A percentile compares a stretch with the other conserved stretches of the same genome.
phyloP scores from a whole-genome alignment of 2,329 filamentous ascomycete genomes.

The Emergomyces africanus region DNA sequence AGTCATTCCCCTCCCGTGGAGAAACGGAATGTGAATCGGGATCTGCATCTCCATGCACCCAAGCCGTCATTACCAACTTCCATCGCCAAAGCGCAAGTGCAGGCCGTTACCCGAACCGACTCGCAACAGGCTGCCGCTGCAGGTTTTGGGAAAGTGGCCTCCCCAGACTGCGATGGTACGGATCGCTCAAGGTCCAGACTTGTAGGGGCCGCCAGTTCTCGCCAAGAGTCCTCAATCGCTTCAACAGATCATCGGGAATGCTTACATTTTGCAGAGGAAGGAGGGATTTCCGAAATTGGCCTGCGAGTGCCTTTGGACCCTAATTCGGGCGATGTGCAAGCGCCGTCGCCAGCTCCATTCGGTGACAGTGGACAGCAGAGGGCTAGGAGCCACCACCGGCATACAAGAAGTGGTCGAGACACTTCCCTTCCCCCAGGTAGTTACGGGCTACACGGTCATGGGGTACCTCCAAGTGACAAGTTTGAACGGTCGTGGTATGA shows the following conservation, averaged over 20 bases:
- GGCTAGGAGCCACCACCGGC: slow-evolving; percentile 47
- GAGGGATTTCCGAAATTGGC: slow-evolving; percentile 86
- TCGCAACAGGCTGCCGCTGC: slow-evolving; percentile 76
- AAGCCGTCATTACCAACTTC: slow-evolving; percentile 71
- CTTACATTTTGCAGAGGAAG: slow-evolving; percentile 54
- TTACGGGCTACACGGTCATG: slow-evolving; percentile 87
- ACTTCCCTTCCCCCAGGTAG: slow-evolving; percentile 69
- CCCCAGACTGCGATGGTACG: slow-evolving; percentile 37
- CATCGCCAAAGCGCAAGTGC: slow-evolving; percentile 72
- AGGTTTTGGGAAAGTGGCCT: slow-evolving; percentile 54
- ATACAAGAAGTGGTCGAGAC: slow-evolving; percentile 60
- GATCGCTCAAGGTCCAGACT: slow-evolving; percentile 44
- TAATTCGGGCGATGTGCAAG: slow-evolving; percentile 88
- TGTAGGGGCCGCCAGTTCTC: slow-evolving; percentile 49
- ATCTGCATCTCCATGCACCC: slow-evolving; percentile 78
- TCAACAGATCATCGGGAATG: slow-evolving; percentile 44
- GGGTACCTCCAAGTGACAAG: slow-evolving; percentile 59
- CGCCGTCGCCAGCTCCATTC: slow-evolving; percentile 64
- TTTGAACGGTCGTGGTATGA: slow-evolving; percentile 87
- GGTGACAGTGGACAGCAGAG: slow-evolving; percentile 25
- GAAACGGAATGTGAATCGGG: slow-evolving; percentile 63
- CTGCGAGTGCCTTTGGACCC: slow-evolving; percentile 88
- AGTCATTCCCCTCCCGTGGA: slow-evolving; percentile 49
- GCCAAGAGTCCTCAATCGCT: slow-evolving; percentile 33
- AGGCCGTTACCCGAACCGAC: slow-evolving; percentile 78